Conservation (phyloP, 2,329 filamentous ascomycete species). For the Rachicladosporium sp. region DNA sequence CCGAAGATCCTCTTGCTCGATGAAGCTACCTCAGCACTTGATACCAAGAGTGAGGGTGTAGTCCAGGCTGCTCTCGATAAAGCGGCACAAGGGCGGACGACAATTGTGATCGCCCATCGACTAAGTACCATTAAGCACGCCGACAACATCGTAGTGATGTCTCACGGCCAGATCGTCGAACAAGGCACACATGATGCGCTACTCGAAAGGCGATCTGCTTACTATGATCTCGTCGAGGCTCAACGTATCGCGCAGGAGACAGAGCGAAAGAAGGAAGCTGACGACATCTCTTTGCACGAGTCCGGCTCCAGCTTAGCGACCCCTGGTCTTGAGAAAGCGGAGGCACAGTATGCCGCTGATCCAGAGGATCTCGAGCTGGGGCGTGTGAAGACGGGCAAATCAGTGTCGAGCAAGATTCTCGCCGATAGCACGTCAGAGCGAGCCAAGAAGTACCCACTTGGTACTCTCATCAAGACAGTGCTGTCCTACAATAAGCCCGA, state of each 20-base stretch:
- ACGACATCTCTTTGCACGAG: slow-evolving; percentile 23
- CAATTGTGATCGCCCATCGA: slow-evolving; percentile 90
- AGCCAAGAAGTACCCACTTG: slow-evolving; percentile 52
- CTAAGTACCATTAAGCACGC: slow-evolving; percentile 89
- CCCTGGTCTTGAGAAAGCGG: slow-evolving; percentile 19
- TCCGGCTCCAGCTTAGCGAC: slow-evolving; percentile 17
- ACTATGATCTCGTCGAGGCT: slow-evolving; percentile 74
- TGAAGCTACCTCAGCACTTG: slow-evolving; percentile 85
- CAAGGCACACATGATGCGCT: slow-evolving; percentile 80
- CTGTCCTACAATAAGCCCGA: slow-evolving; percentile 67
- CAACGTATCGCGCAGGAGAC: slow-evolving; percentile 61
- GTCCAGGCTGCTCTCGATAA: slow-evolving; percentile 87
- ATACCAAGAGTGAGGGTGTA: slow-evolving; percentile 87
- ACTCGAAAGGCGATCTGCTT: slow-evolving; percentile 57
- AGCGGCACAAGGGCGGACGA: slow-evolving; percentile 76
- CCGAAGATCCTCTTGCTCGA: slow-evolving; percentile 88
- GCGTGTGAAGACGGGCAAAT: slow-evolving; percentile 39
- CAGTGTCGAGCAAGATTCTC: slow-evolving; percentile 58
- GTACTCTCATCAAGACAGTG: slow-evolving; percentile 67
- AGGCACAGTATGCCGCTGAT: slow-evolving; percentile 32
- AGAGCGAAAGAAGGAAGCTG: slow-evolving; percentile 43
- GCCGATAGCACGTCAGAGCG: slow-evolving; percentile 41
- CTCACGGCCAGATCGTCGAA: slow-evolving; percentile 72
- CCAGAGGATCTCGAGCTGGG: slow-evolving; percentile 52
- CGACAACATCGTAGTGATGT: slow-evolving; percentile 93